Conservation (phyloP, 2,329 filamentous ascomycete species). For the Aspergillus puulaauensis region DNA sequence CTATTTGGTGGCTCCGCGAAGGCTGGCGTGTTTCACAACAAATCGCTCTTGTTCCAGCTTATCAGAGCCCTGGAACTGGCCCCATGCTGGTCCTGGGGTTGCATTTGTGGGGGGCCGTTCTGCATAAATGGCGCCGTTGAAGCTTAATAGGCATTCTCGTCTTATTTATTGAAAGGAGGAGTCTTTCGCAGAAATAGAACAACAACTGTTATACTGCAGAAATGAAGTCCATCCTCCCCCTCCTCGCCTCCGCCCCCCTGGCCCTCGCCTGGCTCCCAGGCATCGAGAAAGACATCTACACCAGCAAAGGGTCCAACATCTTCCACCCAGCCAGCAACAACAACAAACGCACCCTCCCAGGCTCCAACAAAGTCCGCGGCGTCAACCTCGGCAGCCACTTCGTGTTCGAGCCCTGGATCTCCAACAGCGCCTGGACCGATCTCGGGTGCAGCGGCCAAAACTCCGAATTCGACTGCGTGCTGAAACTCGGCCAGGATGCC, state of each 20-base stretch:
- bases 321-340: slow-evolving; percentile 8
- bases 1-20: too few species aligned
- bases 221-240: not conserved
- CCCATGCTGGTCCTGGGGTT: too few species aligned
- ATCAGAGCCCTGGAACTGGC: too few species aligned
- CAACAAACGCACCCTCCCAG: not conserved
- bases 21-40: too few species aligned
- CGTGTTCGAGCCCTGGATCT: slow-evolving; percentile 57
- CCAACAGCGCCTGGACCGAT: slow-evolving; percentile 43
- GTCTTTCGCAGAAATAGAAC: too few species aligned
- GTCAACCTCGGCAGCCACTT: slow-evolving; percentile 57
- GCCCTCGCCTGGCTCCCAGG: slow-evolving; percentile 24
- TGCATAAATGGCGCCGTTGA: too few species aligned
- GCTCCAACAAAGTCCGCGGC: slow-evolving; percentile 49
- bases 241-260: slow-evolving; percentile 9
- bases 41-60: too few species aligned
- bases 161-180: too few species aligned
- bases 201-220: too few species aligned
- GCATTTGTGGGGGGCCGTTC: too few species aligned
- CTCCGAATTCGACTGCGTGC: slow-evolving; percentile 57
- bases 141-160: too few species aligned
- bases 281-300: slow-evolving; percentile 24
- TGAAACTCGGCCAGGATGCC: slow-evolving; percentile 46
- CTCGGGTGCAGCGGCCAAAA: slow-evolving; percentile 50
- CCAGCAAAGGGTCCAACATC: slow-evolving; percentile 25